Evolutionary conservation across 176 grass and related monocot genomes (phyloP).

Genomic region (Aegilops sharonensis): DNA sequence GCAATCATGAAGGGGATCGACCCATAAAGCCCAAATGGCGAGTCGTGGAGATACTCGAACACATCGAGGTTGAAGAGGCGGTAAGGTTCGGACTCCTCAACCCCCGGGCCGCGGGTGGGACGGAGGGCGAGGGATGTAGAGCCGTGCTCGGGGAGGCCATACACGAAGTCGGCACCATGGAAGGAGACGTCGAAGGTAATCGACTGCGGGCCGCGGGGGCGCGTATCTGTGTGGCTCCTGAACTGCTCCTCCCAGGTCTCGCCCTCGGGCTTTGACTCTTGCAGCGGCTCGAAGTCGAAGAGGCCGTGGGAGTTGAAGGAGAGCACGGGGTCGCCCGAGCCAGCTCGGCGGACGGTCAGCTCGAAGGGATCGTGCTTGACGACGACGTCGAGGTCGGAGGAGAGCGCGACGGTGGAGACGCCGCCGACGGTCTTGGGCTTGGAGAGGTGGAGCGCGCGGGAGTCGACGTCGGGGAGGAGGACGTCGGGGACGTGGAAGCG

Average conservation of each 20-base stretch:
- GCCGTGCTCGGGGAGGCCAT: conserved; percentile 89
- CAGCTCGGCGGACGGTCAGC: conserved; percentile 48
- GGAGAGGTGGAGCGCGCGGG: conserved; percentile 55
- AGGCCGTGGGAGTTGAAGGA: conserved; percentile 90
- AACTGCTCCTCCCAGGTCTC: conserved; percentile 83
- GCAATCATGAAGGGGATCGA: conserved; percentile 96
- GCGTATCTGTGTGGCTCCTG: conserved; percentile 84
- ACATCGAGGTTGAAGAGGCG: conserved; percentile 95
- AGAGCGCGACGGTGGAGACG: conserved; percentile 63
- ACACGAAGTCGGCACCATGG: conserved; percentile 81
- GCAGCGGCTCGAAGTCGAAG: conserved; percentile 89
- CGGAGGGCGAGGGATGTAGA: conserved; percentile 68
- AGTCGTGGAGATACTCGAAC: conserved; percentile 86
- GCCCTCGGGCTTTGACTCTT: conserved; percentile 48
- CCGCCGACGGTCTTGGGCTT: conserved; percentile 30
- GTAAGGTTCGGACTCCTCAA: conserved; percentile 85
- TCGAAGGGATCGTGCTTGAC: conserved; percentile 79
- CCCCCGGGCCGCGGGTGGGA: conserved; percentile 71
- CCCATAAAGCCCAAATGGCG: conserved; percentile 87
- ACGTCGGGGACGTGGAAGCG: conserved; percentile 89
- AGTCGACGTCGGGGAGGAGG: conserved; percentile 68
- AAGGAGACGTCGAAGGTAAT: conserved; percentile 90
- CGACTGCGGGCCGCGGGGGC: conserved; percentile 81
- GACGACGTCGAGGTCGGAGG: conserved; percentile 59
- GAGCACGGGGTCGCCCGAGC: conserved; percentile 52